These are phyloP conservation scores for Afroboletus lepidellus DNA, from an alignment of 1,284 basidiomycete species.

Conservation along the genomic window DNA sequence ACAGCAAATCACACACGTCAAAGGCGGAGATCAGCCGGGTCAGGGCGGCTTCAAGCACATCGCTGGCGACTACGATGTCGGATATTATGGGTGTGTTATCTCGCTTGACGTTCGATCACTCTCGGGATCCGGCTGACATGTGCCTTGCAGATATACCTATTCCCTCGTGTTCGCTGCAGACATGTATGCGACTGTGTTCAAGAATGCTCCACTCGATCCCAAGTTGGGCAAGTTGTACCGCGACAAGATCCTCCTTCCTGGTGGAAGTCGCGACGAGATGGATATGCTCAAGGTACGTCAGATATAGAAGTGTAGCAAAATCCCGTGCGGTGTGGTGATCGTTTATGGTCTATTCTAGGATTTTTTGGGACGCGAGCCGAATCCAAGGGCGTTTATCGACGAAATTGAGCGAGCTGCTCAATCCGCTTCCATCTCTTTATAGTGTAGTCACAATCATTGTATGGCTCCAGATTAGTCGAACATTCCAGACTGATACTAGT, in stretches of 20 bases:
- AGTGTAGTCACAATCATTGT: background rate
- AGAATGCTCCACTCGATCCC: conserved; percentile 64
- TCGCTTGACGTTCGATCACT: background rate
- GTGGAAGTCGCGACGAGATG: conserved; percentile 56
- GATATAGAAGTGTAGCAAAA: conserved; percentile 22
- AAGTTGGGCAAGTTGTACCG: conserved; percentile 47
- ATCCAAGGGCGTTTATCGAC: conserved; percentile 75
- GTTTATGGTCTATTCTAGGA: conserved; percentile 34
- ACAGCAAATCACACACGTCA: conserved; percentile 63
- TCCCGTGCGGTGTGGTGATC: background rate
- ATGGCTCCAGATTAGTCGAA: too few relatives aligned
- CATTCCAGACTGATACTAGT: too few relatives aligned
- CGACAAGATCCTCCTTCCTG: conserved; percentile 50
- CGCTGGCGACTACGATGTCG: conserved; percentile 51
- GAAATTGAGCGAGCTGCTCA: conserved; percentile 34
- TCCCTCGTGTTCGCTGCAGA: conserved; percentile 33
- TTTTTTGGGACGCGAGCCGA: conserved; percentile 75
- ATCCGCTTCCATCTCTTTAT: background rate
- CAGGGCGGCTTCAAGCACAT: conserved; percentile 38
- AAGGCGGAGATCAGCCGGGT: conserved; percentile 57
- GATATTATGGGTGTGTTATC: conserved; percentile 63
- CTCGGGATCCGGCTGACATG: background rate
- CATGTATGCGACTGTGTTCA: conserved; percentile 50
- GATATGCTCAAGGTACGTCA: conserved; percentile 49
- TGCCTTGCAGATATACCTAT: conserved; percentile 15